Base-by-base conservation (phyloP, 352 stramenopile species). In the Pelagophyceae sp. region DNA sequence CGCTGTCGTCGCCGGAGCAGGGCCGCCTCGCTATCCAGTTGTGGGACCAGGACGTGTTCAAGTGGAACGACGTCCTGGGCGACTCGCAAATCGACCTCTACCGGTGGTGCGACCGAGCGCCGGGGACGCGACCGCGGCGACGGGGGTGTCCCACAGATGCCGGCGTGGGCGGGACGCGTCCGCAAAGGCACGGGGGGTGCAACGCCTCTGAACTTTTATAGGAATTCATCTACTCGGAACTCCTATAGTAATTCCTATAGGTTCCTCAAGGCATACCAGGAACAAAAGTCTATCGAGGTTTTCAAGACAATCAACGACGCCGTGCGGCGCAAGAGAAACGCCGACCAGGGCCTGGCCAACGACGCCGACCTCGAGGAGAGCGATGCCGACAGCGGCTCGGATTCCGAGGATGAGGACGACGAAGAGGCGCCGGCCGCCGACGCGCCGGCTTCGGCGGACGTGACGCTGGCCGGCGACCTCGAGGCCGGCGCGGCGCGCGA, bases 41-140 rank as follows among this genome's bases (percentile, higher is more conserved):
- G 54, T 97, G 93, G 93, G 93, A 97, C 82, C 93, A 95, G 82
- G 93, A 97, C 77, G 82, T 97, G 33, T 85, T 96, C 37, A 94
- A 93, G 23, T 91, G 89, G 37, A 96, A 93, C 81, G 92, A 96
- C 81, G 88, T 90, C 75, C 94, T 96, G 81, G 92, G 89, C 23
- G 91, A 95, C 81, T 82, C 87, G 72, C 89, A 90, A 76, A 75
- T 95, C 70, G 87, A 94, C 54, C 82, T 95, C 11, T 82, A 84
- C 67, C 67, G 67, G 35, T 74, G 67, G 67, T n/a, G n/a, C n/a
- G n/a, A n/a, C n/a, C n/a, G n/a, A n/a, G n/a, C n/a, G n/a, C n/a
- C n/a, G n/a, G n/a, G n/a, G n/a, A n/a, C n/a, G n/a, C n/a, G n/a
- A n/a, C n/a, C n/a, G n/a, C n/a, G n/a, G n/a, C n/a, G n/a, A n/a